Conservation (phyloP, 1,284 basidiomycete species). For the Sanghuangporus baumii region DNA sequence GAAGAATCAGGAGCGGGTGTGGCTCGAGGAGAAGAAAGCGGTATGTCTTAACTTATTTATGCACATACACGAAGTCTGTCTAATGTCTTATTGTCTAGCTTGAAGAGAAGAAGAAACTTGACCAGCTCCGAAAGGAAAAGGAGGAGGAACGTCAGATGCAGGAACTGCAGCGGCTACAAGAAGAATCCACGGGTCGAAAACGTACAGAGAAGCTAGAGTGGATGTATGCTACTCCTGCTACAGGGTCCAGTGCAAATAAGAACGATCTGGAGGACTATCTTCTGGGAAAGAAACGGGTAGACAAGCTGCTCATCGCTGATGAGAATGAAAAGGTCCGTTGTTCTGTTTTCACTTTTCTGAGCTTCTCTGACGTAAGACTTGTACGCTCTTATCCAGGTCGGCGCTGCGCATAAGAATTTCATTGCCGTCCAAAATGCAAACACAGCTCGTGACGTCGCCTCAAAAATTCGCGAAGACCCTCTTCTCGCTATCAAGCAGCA, state of each 20-base stretch:
- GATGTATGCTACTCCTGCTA: constrained; percentile 97
- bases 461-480: constrained; percentile 96
- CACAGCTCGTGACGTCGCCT: constrained; percentile 79
- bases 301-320: constrained; percentile 89
- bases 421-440: constrained; percentile 94
- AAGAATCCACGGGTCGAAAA: constrained; percentile 92
- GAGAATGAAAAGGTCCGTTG: constrained; percentile 77
- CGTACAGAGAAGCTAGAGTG: constrained; percentile 92
- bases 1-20: constrained; percentile 98
- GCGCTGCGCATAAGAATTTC: constrained; percentile 82
- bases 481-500: constrained; percentile 96
- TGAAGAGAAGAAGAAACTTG: constrained; percentile 97
- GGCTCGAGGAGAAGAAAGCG: constrained; percentile 97
- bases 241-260: constrained; percentile 74
- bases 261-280: constrained; percentile 96
- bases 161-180: constrained; percentile 91
- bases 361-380: neutral
- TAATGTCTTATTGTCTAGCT: constrained; percentile 47
- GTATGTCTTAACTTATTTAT: constrained; percentile 42
- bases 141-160: constrained; percentile 97
- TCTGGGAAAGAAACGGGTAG: constrained; percentile 97
- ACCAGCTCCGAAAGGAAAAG: constrained; percentile 93
- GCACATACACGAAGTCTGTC: neutral
- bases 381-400: constrained; percentile 44
- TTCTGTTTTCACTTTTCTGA: neutral